A percentile compares a stretch with the other conserved stretches of the same genome.
Conservation (phyloP, 108 stramenopile genomes). For the Nitzschia sp. region DNA sequence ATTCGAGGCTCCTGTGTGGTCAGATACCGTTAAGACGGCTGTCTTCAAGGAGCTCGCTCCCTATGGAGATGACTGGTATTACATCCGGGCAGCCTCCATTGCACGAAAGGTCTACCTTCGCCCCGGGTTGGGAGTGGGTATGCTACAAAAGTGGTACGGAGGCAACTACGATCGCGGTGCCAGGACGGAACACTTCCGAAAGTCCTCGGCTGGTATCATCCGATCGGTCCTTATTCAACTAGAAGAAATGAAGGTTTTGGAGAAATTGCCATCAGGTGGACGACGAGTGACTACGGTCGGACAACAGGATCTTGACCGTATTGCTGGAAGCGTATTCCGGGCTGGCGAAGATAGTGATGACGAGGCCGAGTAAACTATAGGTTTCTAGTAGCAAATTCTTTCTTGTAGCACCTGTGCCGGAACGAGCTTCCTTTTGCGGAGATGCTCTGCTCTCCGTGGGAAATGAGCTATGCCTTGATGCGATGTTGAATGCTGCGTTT, state of each 20-base stretch:
- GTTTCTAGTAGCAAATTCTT: background rate
- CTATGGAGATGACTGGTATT: conserved; percentile 99
- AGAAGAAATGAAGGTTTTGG: conserved; percentile 94
- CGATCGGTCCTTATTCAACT: conserved; percentile 93
- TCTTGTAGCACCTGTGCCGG: too few relatives aligned
- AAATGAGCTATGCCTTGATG: background rate
- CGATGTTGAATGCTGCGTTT: too few relatives aligned
- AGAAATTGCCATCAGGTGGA: conserved; percentile 84
- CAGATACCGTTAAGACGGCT: conserved; percentile 97
- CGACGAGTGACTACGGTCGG: conserved; percentile 93
- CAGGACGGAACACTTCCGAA: conserved; percentile 92
- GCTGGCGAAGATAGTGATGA: conserved; percentile 55
- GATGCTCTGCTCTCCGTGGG: background rate
- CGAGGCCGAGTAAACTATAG: conserved; percentile 27
- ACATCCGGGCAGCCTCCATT: conserved; percentile 98
- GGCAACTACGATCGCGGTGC: conserved; percentile 90
- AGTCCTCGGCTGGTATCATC: conserved; percentile 93
- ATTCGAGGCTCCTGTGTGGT: conserved; percentile 98
- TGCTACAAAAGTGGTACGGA: conserved; percentile 96
- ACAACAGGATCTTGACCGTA: conserved; percentile 99
- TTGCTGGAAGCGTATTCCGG: conserved; percentile 89
- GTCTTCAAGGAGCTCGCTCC: conserved; percentile 98
- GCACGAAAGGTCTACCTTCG: conserved; percentile 98
- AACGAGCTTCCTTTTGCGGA: too few relatives aligned
- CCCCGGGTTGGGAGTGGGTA: conserved; percentile 96